Base-by-base conservation (phyloP, 1,284 basidiomycete genomes). In the Sutorius eximius region DNA sequence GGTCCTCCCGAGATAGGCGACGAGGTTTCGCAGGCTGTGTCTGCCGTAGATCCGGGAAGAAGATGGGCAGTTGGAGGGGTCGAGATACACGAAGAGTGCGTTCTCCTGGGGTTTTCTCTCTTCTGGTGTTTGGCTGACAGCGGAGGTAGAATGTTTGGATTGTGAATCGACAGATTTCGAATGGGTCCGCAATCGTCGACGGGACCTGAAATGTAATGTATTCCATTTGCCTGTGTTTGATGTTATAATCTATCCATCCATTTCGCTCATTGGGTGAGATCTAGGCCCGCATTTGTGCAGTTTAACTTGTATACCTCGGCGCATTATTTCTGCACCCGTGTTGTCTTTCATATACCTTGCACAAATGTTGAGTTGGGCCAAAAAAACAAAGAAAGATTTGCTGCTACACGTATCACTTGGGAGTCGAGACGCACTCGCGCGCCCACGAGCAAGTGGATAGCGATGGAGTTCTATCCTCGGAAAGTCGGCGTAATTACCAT, bases 1-100 rank as follows among this genome's bases (percentile, higher is more conserved):
- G 88, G 89, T 0, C 89, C 89, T 0, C 62, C 73, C 3, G 76
- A 74, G 11, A 72, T 91, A 49, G 82, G 78, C 2, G 82, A 84
- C 45, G 79, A 84, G 46, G 83, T 85, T 29, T 72, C 75, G 36
- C 72, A 73, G 58, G 82, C 79, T 3, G 83, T 87, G 49, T 73
- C 77, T 5, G 70, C 64, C 6, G 71, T 90, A 38, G 82, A 82
- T 55, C 68, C 77, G 16, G 65, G 72, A 30, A 72, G 81, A 64
- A 75, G 82, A 62, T 78, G 79, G 64, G 78, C 81, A 18, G 82
- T 87, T 37, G 88, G 89, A 18, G 88, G 88, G 22, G 78, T 91
- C 49, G 87, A 91, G 70, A 66, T 89, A 9, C 80, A 85, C 60
- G 85, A 88, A 69, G 89, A 91, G 87, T 67, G 36, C 49, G 66